A percentile compares a stretch with the other conserved stretches of the same genome.
phyloP scores from a whole-genome alignment of 2,329 filamentous ascomycete species.

The Monilinia fructigena region DNA sequence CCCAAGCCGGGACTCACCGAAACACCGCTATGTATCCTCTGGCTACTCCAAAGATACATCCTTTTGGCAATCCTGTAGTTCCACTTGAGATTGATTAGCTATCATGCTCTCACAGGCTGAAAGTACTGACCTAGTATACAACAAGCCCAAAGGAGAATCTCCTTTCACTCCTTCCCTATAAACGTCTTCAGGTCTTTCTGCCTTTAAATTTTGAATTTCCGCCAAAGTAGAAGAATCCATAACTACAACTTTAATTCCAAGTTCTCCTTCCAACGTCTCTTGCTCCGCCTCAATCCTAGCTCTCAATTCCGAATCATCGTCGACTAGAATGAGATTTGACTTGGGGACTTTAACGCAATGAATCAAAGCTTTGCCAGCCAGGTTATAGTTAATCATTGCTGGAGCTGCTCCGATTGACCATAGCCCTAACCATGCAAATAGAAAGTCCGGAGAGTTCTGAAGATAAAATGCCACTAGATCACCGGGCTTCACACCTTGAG shows the following conservation, averaged over 20 bases:
- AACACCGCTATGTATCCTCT: conserved; percentile 41
- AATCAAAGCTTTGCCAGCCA: conserved; percentile 60
- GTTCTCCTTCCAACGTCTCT: conserved; percentile 46
- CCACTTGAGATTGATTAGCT: conserved; percentile 48
- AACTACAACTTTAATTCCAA: conserved; percentile 55
- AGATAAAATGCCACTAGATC: conserved; percentile 66
- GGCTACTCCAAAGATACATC: conserved; percentile 57
- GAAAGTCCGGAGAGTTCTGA: conserved; percentile 65
- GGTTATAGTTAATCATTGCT: conserved; percentile 69
- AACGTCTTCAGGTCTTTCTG: conserved; percentile 54
- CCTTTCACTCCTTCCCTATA: conserved; percentile 53
- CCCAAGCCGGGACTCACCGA: conserved; percentile 26
- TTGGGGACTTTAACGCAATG: conserved; percentile 63
- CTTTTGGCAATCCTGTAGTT: conserved; percentile 75
- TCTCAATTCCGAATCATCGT: conserved; percentile 51
- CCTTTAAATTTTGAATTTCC: conserved; percentile 49
- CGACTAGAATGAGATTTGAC: conserved; percentile 57
- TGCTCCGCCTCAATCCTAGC: conserved; percentile 58
- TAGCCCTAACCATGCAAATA: conserved; percentile 63
- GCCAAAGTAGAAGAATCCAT: conserved; percentile 51
- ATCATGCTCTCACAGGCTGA: background rate
- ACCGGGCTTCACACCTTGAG: conserved; percentile 56
- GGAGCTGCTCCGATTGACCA: conserved; percentile 67
- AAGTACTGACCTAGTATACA: conserved; percentile 61
- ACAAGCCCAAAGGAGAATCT: conserved; percentile 58